phyloP scores from a whole-genome alignment of 23 red algal genomes.

The Cyanidium caldarium region DNA sequence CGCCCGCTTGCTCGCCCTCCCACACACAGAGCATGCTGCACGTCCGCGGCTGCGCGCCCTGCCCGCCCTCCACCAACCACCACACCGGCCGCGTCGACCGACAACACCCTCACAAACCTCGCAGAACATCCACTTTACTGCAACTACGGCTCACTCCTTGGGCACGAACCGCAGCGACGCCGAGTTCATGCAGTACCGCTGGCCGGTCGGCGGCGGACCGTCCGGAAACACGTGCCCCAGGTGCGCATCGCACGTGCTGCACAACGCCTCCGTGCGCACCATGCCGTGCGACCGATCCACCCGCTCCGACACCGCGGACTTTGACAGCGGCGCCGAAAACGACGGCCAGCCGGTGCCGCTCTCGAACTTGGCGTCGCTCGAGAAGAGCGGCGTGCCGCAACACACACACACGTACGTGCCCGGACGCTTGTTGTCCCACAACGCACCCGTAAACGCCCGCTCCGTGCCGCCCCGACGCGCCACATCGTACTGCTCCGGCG shows the following conservation, averaged over 20 bases:
- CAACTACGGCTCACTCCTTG: neutral
- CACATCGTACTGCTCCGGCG: conserved; percentile 23
- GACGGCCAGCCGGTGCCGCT: conserved; percentile 88
- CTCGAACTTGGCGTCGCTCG: conserved; percentile 52
- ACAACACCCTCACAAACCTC: too few relatives aligned
- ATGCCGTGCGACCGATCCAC: conserved; percentile 13
- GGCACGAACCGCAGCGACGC: conserved; percentile 37
- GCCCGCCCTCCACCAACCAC: too few relatives aligned
- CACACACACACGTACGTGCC: conserved; percentile 42
- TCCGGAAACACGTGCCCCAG: conserved; percentile 61
- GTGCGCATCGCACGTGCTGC: conserved; percentile 27
- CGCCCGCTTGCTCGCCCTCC: too few relatives aligned
- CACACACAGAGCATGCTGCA: too few relatives aligned
- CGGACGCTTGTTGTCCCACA: conserved; percentile 26
- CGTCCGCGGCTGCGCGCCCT: too few relatives aligned
- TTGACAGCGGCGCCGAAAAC: conserved; percentile 28
- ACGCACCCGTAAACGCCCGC: conserved; percentile 29
- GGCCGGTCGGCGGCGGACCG: conserved; percentile 55
- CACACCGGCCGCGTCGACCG: too few relatives aligned
- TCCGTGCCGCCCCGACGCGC: conserved; percentile 50
- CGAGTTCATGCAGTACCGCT: conserved; percentile 76
- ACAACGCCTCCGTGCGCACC: conserved; percentile 39
- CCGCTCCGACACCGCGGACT: conserved; percentile 10
- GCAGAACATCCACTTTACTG: too few relatives aligned
- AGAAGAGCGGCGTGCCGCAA: conserved; percentile 35